Base-by-base conservation (phyloP, 192 early-diverging fungal genomes). In the Umbelopsis isabellina region DNA sequence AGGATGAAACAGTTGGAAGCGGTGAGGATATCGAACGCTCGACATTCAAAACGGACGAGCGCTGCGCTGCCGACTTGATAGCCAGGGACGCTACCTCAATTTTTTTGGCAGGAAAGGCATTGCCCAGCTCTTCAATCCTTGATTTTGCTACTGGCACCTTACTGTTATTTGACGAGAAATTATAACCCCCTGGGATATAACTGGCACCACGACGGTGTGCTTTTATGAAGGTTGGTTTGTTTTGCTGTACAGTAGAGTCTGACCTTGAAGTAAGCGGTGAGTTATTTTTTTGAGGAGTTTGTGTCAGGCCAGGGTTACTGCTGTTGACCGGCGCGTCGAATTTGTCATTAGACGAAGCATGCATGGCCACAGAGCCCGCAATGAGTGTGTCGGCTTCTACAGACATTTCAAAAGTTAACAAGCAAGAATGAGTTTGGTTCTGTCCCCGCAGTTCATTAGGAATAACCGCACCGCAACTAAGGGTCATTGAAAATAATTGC, bases 51-150 rank as follows among this genome's bases (percentile, higher is more conserved):
- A 61, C 55, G n/a, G 55, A 68, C 20, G 67, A 50, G 6, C 49
- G 67, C 44, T 68, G 67, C 0, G 49, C 49, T 0, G 67, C 49
- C 6, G 67, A 51, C 49, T 50, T 27, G 20, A 68, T 68, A 37
- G 49, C 67, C 27, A 68, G 18, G 2, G 67, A 68, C 0, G 67
- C 67, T 6, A 68, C 49, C 35, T 68, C 67, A 9, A 68, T 68
- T 35, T 68, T 68, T 10, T 50, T 48, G 18, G 67, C 67, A 33
- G 67, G 48, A 52, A 68, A 68, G 0, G 67, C 49, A 50, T 23
- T 51, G 0, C 67, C 67, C 3, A 50, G 18, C 25, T 68, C 46
- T 20, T 50, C 35, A 21, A 48, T 27, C 33, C 48, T 50, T 30
- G 47, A 50, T 18, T 47, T 67, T 1, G 45, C 23, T 30, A 49